Evolutionary conservation across 306 rosid genomes (phyloP).

Genomic region (Mimosa pudica): DNA sequence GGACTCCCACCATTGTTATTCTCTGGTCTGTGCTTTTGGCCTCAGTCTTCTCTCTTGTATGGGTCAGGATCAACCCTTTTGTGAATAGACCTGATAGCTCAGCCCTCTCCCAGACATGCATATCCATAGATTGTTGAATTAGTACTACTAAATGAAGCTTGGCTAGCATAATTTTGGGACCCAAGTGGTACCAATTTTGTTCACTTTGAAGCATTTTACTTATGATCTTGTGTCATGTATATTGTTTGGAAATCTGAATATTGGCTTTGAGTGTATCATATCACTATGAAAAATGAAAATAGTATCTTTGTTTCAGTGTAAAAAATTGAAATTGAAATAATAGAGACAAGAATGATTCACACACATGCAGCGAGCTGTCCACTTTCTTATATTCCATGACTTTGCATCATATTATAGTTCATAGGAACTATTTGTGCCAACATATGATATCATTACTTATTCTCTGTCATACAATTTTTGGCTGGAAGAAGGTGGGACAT

Average conservation of each 20-base stretch:
- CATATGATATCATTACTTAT: conserved; percentile 7
- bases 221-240: conserved; percentile 20
- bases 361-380: background rate
- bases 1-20: conserved; percentile 93
- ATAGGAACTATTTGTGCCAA: background rate
- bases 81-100: conserved; percentile 64
- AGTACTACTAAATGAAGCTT: conserved; percentile 19
- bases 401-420: background rate
- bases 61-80: conserved; percentile 93
- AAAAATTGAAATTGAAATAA: conserved; percentile 30
- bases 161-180: conserved; percentile 35
- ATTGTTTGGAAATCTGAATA: conserved; percentile 1
- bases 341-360: conserved; percentile 5
- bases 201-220: conserved; percentile 9
- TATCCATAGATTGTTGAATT: conserved; percentile 79
- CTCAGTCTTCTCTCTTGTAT: conserved; percentile 89
- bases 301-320: conserved; percentile 27
- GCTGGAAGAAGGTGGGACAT: background rate
- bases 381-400: background rate
- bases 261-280: conserved; percentile 19
- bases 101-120: conserved; percentile 60
- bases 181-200: conserved; percentile 6
- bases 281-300: conserved; percentile 40
- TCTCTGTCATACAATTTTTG: background rate
- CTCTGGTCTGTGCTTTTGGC: conserved; percentile 95